phyloP scores from a whole-genome alignment of 2,329 filamentous ascomycete genomes.

The Fusarium staphyleae region DNA sequence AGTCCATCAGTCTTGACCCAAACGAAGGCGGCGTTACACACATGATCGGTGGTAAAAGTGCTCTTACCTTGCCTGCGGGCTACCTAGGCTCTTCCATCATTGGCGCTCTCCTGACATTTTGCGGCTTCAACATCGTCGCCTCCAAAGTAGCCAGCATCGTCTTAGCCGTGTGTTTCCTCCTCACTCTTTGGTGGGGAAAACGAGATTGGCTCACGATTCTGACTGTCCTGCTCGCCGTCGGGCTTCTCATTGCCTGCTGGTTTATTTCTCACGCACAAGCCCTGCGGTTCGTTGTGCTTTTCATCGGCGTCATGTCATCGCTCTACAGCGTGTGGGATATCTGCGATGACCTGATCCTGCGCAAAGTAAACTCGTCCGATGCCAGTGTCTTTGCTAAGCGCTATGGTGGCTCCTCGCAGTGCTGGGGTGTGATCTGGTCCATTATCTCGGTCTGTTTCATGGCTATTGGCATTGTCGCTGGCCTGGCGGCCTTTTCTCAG shows the following conservation, averaged over 20 bases:
- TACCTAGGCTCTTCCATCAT: slow-evolving; percentile 81
- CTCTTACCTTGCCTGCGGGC: slow-evolving; percentile 77
- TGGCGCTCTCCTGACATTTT: slow-evolving; percentile 78
- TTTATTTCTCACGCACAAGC: slow-evolving; percentile 80
- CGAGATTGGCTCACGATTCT: slow-evolving; percentile 79
- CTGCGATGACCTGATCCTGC: slow-evolving; percentile 80
- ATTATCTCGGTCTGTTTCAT: slow-evolving; percentile 76
- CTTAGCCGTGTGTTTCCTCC: slow-evolving; percentile 74
- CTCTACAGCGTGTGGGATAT: slow-evolving; percentile 88
- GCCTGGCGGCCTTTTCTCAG: slow-evolving; percentile 77
- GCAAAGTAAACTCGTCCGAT: slow-evolving; percentile 82
- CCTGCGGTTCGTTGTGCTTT: slow-evolving; percentile 76
- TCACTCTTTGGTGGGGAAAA: slow-evolving; percentile 84
- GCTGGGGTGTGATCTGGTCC: slow-evolving; percentile 83
- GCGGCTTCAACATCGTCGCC: slow-evolving; percentile 81
- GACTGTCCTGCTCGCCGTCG: slow-evolving; percentile 74
- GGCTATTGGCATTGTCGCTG: slow-evolving; percentile 75
- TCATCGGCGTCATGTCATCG: slow-evolving; percentile 83
- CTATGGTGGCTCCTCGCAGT: slow-evolving; percentile 80
- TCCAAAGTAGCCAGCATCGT: slow-evolving; percentile 80
- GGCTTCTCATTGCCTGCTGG: slow-evolving; percentile 76
- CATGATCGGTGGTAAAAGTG: slow-evolving; percentile 74
- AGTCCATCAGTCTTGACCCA: slow-evolving; percentile 78
- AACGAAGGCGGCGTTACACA: slow-evolving; percentile 80
- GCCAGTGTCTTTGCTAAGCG: slow-evolving; percentile 79